Conservation (phyloP, 495 filamentous ascomycete genomes). For the Massariosphaeria phaeospora region DNA sequence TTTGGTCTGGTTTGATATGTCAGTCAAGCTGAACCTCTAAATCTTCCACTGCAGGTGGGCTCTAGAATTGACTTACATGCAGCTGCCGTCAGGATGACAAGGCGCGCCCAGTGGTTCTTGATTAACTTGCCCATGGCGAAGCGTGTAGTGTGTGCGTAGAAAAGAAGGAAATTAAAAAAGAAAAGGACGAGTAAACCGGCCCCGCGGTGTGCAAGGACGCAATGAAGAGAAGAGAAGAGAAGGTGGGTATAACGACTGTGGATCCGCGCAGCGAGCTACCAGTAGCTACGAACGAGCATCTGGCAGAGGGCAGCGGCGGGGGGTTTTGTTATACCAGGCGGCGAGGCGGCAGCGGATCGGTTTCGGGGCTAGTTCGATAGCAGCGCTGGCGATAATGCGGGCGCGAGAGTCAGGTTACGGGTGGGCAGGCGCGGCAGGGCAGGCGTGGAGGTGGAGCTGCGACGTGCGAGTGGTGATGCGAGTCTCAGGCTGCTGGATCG, state of each 20-base stretch:
- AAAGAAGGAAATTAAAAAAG: slow-evolving; percentile 20
- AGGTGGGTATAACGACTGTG: slow-evolving; percentile 24
- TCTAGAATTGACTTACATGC: slow-evolving; percentile 71
- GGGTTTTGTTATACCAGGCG: slow-evolving; percentile 30
- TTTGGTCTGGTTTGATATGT: slow-evolving; percentile 80
- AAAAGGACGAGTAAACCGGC: slow-evolving; percentile 30
- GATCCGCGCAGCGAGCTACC: slow-evolving; percentile 35
- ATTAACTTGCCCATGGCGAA: slow-evolving; percentile 87
- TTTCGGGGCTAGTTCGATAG: background rate
- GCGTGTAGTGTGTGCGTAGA: slow-evolving; percentile 2
- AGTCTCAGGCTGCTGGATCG: background rate
- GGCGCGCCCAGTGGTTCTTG: slow-evolving; percentile 97
- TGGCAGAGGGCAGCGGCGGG: slow-evolving; percentile 7
- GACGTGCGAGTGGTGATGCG: slow-evolving; percentile 2
- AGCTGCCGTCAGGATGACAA: slow-evolving; percentile 82
- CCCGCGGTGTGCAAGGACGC: slow-evolving; percentile 15
- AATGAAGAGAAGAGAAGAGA: slow-evolving; percentile 6
- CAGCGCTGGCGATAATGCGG: background rate
- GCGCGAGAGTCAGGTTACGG: slow-evolving; percentile 23
- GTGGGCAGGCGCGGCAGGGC: background rate
- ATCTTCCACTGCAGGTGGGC: no score
- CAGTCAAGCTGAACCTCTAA: no score
- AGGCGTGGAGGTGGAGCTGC: background rate
- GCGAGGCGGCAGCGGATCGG: slow-evolving; percentile 6
- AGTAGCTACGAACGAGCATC: slow-evolving; percentile 30